Conservation (phyloP, 495 filamentous ascomycete species). For the Penicillium ucsense region DNA sequence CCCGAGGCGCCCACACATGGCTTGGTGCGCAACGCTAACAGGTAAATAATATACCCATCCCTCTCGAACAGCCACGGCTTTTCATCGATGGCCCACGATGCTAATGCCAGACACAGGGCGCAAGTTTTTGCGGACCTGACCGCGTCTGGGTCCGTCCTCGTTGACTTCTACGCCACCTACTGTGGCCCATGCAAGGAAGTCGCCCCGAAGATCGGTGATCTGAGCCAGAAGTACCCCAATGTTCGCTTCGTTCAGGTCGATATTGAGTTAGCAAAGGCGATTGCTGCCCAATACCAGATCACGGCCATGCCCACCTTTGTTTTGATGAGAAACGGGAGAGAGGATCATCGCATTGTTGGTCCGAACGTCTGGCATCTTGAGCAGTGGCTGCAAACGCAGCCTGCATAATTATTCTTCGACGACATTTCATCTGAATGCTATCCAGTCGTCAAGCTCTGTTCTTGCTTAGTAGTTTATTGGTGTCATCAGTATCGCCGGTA, state of each 20-base stretch:
- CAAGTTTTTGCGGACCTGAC: conserved; percentile 18
- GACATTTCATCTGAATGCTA: no score
- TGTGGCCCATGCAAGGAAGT: conserved; percentile 20
- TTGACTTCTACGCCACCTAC: conserved; percentile 22
- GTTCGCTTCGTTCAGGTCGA: conserved; percentile 77
- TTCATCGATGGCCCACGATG: not conserved
- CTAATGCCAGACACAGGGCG: conserved; percentile 10
- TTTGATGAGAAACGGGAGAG: conserved; percentile 63
- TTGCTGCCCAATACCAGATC: conserved; percentile 61
- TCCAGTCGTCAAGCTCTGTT: no score
- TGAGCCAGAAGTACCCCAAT: conserved; percentile 31
- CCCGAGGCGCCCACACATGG: not conserved
- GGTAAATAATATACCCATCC: conserved; percentile 7
- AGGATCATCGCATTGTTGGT: conserved; percentile 14
- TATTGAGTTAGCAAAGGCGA: conserved; percentile 66
- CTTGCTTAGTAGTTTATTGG: no score
- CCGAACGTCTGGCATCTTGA: not conserved
- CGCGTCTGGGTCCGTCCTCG: conserved; percentile 14
- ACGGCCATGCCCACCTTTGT: conserved; percentile 86
- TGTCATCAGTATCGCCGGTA: no score
- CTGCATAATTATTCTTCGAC: not conserved
- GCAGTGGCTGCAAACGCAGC: not conserved
- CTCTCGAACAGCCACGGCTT: not conserved
- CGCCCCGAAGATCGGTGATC: conserved; percentile 15
- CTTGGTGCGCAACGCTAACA: conserved; percentile 17